Percentiles rank a stretch among this genome's conserved stretches.
Evolutionary conservation across 1,284 basidiomycete genomes (phyloP).

Genomic region (Boletus semigastroideus): DNA sequence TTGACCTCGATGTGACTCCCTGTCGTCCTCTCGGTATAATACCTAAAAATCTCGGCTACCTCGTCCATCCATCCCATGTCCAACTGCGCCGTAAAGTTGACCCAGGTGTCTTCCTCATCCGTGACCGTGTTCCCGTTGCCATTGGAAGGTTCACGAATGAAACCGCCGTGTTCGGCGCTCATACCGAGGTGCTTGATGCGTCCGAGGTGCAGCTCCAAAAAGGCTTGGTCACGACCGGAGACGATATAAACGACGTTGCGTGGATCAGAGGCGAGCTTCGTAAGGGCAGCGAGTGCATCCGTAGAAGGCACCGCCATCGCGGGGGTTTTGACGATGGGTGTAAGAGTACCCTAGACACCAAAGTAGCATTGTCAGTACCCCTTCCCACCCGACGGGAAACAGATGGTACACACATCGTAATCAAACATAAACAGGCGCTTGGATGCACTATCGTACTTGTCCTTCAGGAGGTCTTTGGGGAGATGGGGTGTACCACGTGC

Average conservation of each 20-base stretch:
- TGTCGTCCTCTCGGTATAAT: conserved; percentile 94
- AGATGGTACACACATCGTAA: conserved; percentile 73
- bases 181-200: conserved; percentile 84
- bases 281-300: conserved; percentile 75
- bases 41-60: conserved; percentile 93
- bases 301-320: conserved; percentile 84
- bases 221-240: conserved; percentile 92
- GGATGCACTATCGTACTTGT: conserved; percentile 68
- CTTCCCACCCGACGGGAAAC: no score
- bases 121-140: neutral
- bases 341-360: conserved; percentile 77
- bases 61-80: conserved; percentile 99
- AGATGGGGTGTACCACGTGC: conserved; percentile 88
- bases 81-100: conserved; percentile 85
- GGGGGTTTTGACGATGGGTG: conserved; percentile 95
- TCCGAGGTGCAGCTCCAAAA: conserved; percentile 91
- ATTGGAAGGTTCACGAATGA: conserved; percentile 68
- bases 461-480: conserved; percentile 61
- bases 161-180: conserved; percentile 95
- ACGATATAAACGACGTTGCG: conserved; percentile 96
- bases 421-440: conserved; percentile 95
- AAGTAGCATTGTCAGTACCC: neutral
- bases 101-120: conserved; percentile 56
- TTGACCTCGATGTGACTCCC: conserved; percentile 97
- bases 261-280: conserved; percentile 74